These are phyloP conservation scores for Diaporthe sp. DNA, from an alignment of 2,329 filamentous ascomycete genomes.

Conservation along the genomic window DNA sequence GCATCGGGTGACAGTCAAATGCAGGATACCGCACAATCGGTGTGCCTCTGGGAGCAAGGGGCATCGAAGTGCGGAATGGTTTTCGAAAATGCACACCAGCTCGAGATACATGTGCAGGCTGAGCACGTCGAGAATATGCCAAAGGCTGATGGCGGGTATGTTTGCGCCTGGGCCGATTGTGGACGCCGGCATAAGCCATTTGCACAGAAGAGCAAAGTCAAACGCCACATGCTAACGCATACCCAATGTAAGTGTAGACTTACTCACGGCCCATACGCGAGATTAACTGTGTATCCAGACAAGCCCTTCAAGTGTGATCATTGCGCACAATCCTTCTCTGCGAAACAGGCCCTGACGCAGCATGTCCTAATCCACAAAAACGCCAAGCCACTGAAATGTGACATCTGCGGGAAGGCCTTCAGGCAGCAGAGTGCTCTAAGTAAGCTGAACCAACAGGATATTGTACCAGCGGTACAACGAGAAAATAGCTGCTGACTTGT, in stretches of 20 bases:
- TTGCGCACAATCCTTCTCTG: constrained; percentile 73
- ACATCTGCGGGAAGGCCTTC: constrained; percentile 49
- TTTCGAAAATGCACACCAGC: constrained; percentile 35
- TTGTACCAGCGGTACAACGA: not conserved
- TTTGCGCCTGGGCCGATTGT: constrained; percentile 54
- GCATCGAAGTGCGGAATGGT: constrained; percentile 29
- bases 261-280: not conserved
- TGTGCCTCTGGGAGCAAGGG: constrained; percentile 32
- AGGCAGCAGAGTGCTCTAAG: constrained; percentile 78
- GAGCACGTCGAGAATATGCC: constrained; percentile 39
- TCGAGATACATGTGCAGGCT: constrained; percentile 39
- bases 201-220: constrained; percentile 73
- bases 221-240: constrained; percentile 75
- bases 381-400: constrained; percentile 45
- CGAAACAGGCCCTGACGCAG: constrained; percentile 76
- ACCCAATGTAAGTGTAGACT: constrained; percentile 68
- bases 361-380: constrained; percentile 78
- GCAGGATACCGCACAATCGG: constrained; percentile 1
- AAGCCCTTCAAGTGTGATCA: constrained; percentile 71
- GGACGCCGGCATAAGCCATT: constrained; percentile 62
- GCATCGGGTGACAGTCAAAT: constrained; percentile 9
- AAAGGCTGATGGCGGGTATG: constrained; percentile 31
- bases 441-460: constrained; percentile 53
- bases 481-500: not conserved
- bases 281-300: constrained; percentile 55